Percentiles rank a stretch among this genome's conserved stretches.
Conservation (phyloP, 805 yeast species). For the Candida vartiovaarae region DNA sequence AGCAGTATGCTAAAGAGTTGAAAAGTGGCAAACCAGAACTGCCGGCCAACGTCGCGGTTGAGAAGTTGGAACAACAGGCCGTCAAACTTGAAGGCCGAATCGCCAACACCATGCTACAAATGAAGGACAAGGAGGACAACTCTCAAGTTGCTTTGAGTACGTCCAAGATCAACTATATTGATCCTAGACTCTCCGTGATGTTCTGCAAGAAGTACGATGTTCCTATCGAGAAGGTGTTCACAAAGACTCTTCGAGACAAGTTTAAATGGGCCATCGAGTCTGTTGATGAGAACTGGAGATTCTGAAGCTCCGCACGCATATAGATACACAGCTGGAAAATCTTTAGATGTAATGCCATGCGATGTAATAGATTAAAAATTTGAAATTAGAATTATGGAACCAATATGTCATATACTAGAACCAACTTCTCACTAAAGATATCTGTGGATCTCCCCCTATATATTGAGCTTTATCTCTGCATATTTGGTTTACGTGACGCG, state of each 20-base stretch:
- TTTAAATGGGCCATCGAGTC: slow-evolving; percentile 95
- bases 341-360: too few species aligned
- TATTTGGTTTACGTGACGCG: background rate
- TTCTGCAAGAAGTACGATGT: slow-evolving; percentile 81
- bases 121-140: slow-evolving; percentile 90
- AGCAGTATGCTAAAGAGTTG: slow-evolving; percentile 49
- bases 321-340: too few species aligned
- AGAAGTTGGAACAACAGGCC: slow-evolving; percentile 64
- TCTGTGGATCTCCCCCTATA: too few species aligned
- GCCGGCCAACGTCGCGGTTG: slow-evolving; percentile 41
- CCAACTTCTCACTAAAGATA: too few species aligned
- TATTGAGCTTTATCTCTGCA: too few species aligned
- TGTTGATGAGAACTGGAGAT: slow-evolving; percentile 82
- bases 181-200: slow-evolving; percentile 85
- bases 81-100: slow-evolving; percentile 69
- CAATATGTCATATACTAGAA: too few species aligned
- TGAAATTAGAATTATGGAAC: too few species aligned
- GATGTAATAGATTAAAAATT: too few species aligned
- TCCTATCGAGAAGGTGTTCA: slow-evolving; percentile 87
- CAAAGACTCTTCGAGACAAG: slow-evolving; percentile 87
- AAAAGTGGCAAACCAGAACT: slow-evolving; percentile 52
- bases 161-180: slow-evolving; percentile 90
- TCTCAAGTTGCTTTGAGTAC: slow-evolving; percentile 91
- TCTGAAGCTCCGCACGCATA: slow-evolving; percentile 29
- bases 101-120: slow-evolving; percentile 57